Conservation (phyloP, 148 eudicot genomes). For the Rhododendron molle region DNA sequence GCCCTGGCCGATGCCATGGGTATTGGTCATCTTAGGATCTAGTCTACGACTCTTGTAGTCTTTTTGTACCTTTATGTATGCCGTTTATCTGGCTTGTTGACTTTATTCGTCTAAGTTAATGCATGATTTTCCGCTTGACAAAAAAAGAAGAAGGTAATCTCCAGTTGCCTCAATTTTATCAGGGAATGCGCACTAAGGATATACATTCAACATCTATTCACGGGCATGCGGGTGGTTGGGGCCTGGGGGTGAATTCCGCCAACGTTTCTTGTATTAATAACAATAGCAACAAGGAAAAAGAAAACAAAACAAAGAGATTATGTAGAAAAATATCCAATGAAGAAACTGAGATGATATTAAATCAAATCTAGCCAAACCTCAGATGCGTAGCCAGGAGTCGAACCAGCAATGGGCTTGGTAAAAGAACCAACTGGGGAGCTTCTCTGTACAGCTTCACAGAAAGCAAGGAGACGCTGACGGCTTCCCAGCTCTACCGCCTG, state of each 20-base stretch:
- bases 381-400: slow-evolving; percentile 92
- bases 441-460: slow-evolving; percentile 95
- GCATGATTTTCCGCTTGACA: too few relatives aligned
- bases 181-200: neutral
- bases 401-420: slow-evolving; percentile 79
- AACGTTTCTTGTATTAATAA: neutral
- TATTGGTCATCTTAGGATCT: too few relatives aligned
- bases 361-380: slow-evolving; percentile 48
- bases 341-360: neutral
- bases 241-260: neutral
- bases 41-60: too few relatives aligned
- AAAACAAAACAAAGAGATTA: neutral
- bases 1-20: too few relatives aligned
- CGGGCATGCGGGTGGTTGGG: neutral
- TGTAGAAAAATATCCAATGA: neutral
- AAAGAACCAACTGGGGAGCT: slow-evolving; percentile 90
- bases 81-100: too few relatives aligned
- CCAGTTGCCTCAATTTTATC: neutral
- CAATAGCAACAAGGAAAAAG: neutral
- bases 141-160: neutral
- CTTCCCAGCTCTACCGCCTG: slow-evolving; percentile 92
- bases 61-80: too few relatives aligned
- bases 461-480: slow-evolving; percentile 76
- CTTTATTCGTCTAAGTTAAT: too few relatives aligned
- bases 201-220: neutral